Base-by-base conservation (phyloP, 768 basidiomycete species). In the Mycena belliarum region DNA sequence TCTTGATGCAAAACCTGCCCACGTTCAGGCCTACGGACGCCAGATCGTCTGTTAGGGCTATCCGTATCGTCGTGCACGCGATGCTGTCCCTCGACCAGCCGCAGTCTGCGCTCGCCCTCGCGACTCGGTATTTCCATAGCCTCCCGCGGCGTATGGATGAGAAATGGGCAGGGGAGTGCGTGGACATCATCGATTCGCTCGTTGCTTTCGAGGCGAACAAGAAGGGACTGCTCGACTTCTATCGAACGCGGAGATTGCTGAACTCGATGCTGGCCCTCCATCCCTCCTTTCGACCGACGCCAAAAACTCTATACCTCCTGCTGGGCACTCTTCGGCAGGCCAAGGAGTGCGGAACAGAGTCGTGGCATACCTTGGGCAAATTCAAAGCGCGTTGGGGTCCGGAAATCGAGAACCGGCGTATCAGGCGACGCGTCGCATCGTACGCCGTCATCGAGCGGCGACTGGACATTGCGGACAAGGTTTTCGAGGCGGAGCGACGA, bases 381-480 rank as follows among this genome's bases (percentile, higher is more conserved):
- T 89, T 86, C 68, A 74, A 74, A 62, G 66, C 67, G 50, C 73
- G 75, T 62, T 91, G 85, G 85, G 88, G 89, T 3, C 52, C 70
- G 20, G 69, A 68, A 24, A 72, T 87, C 6, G 81, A 81, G 63
- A 83, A 88, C 71, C 74, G 77, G 49, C 73, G 76, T 21, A 87
- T 91, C 21, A 78, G 81, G 65, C 80, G 84, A 55, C 82, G 86
- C 40, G 69, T 91, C 50, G 79, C 79, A 6, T 71, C 69, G 40
- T 73, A 88, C 45, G 88, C 87, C 28, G 65, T 87, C 52, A 88
- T 86, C 68, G 83, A 91, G 72, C 82, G 86, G 16, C 79, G 85
- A 43, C 69, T 75, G 59, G 83, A 84, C 64, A 79, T 88, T 55
- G 72, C 74, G 18, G 51, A 72, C 56, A 66, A 65, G 58, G 66